Base-by-base conservation (phyloP, 495 filamentous ascomycete genomes). In the Polyplosphaeria fusca region DNA sequence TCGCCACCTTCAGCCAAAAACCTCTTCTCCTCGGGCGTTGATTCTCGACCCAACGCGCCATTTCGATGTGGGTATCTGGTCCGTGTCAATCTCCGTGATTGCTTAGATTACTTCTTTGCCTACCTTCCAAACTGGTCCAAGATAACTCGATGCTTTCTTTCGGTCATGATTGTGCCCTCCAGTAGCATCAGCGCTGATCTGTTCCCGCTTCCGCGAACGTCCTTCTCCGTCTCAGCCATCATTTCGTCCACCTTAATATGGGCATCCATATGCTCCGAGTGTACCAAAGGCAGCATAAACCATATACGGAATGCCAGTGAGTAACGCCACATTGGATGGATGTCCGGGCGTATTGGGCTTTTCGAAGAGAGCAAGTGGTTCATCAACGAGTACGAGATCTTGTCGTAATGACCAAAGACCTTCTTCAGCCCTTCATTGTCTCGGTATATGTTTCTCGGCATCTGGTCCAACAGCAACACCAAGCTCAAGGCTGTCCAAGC, bases 401-500 rank as follows among this genome's bases (percentile, higher is more conserved):
- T 72, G 53, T 79, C 77, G 44, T 77, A 78, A 55, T 77, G 73
- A 1, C 40, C 63, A 58, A 76, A 79, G 14, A 78, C 67, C 9
- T 67, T 44, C 0, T 39, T 24, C 5, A 68, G 51, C 7, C 56
- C 64, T 20, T 42, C 39, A 9, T 67, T 47, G 0, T 64, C 66
- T 5, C 77, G 77, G 54, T 70, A 74, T 23, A 75, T 64, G 53
- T 79, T 79, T 16, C 77, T 73, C 1, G 76, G 65, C 40, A 77
- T 66, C 58, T 79, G 77, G 47, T 79, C 77, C 1, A 79, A 68
- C 24, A 79, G 69, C 23, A 79, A 16, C 7, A 76, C 16, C 11
- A 79, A 47, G 16, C 68, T 66, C 30, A 79, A 66, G 4, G 74
- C 65, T 1, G 66, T 71, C 18, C 38, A 54, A 2, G 55, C 54